These are phyloP conservation scores for Lichtheimia ramosa DNA, from an alignment of 371 early-diverging fungal genomes.

Conservation along the genomic window DNA sequence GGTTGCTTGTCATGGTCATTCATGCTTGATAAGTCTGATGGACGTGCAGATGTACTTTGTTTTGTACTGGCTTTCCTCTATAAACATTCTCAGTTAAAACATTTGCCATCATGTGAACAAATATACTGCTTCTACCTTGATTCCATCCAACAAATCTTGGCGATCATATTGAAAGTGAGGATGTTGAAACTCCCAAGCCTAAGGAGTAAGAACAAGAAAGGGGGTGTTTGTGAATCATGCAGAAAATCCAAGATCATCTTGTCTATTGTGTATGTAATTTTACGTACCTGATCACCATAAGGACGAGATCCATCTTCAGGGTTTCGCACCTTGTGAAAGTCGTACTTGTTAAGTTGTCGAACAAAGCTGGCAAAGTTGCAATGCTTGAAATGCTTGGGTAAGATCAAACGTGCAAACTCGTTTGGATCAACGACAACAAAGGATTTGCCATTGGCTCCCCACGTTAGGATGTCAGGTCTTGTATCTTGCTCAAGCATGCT, in stretches of 20 bases:
- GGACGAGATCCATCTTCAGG: conserved; percentile 56
- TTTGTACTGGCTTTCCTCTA: conserved; percentile 33
- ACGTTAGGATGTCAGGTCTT: conserved; percentile 62
- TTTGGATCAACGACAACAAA: conserved; percentile 84
- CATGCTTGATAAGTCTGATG: neutral
- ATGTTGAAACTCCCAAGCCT: conserved; percentile 81
- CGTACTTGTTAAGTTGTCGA: conserved; percentile 94
- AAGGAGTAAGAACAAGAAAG: neutral
- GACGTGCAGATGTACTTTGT: conserved; percentile 1
- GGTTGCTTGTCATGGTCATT: neutral
- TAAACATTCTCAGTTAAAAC: neutral
- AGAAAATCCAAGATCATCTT: neutral
- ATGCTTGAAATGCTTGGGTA: conserved; percentile 90
- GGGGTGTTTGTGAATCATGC: neutral
- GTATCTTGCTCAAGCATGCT: conserved; percentile 69
- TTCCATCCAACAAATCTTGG: conserved; percentile 60
- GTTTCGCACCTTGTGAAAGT: conserved; percentile 80
- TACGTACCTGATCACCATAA: conserved; percentile 68
- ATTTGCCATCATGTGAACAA: too few species aligned
- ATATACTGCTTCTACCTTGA: conserved; percentile 31
- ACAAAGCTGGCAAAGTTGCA: conserved; percentile 92
- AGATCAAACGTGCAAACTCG: conserved; percentile 71
- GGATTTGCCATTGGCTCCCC: conserved; percentile 75
- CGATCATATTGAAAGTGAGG: conserved; percentile 67
- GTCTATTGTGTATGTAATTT: too few species aligned